A percentile compares a stretch with the other conserved stretches of the same genome.
Conservation (phyloP, 352 stramenopile genomes). For the Pythium periplocum region DNA sequence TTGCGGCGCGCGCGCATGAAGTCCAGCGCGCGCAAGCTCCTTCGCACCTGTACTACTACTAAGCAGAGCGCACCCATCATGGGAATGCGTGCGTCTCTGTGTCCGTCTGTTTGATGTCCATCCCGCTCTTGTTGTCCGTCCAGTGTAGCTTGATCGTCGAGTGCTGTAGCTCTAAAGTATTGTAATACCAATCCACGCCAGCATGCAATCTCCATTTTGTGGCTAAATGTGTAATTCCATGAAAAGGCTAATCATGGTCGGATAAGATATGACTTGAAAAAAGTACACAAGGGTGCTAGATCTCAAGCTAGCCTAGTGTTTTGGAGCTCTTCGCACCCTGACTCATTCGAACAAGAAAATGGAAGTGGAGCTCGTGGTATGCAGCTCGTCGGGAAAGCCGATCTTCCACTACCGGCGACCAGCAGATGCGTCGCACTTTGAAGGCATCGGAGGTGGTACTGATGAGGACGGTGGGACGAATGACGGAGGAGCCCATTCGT, state of each 20-base stretch:
- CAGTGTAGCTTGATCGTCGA: too few species aligned
- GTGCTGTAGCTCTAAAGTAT: too few species aligned
- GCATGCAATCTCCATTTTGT: too few species aligned
- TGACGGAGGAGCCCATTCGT: slow-evolving; percentile 30
- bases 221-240: too few species aligned
- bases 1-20: slow-evolving; percentile 19
- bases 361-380: slow-evolving; percentile 50
- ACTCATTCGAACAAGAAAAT: slow-evolving; percentile 1
- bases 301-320: too few species aligned
- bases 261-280: too few species aligned
- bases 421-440: slow-evolving; percentile 3
- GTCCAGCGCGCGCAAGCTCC: slow-evolving; percentile 4
- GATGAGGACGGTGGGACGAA: slow-evolving; percentile 2
- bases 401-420: slow-evolving; percentile 41
- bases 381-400: slow-evolving; percentile 54
- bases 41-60: slow-evolving; percentile 16
- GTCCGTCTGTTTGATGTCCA: too few species aligned
- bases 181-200: too few species aligned
- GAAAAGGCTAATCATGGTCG: too few species aligned
- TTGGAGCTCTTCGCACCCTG: not conserved
- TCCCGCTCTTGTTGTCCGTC: too few species aligned
- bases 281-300: too few species aligned
- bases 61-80: not conserved
- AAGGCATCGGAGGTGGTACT: not conserved
- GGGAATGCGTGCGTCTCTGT: too few species aligned